These are phyloP conservation scores for Ustilago curta DNA, from an alignment of 1,284 basidiomycete species.

Conservation along the genomic window DNA sequence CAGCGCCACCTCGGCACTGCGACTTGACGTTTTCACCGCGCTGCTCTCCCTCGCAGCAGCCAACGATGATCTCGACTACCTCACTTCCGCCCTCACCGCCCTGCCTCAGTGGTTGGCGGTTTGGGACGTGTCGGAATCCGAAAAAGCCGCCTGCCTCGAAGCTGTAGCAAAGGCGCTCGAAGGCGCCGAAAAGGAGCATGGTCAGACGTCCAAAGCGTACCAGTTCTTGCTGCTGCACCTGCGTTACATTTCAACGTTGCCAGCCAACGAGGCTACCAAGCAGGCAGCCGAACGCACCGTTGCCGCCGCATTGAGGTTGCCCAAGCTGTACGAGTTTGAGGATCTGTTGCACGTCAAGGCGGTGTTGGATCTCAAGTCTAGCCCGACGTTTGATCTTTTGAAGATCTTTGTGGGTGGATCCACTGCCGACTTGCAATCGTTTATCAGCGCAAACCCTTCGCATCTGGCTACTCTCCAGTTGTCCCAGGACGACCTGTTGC, in stretches of 20 bases:
- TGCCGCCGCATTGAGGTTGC: slow-evolving; percentile 60
- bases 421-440: slow-evolving; percentile 48
- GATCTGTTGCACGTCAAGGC: slow-evolving; percentile 58
- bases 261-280: slow-evolving; percentile 16
- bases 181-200: slow-evolving; percentile 53
- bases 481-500: slow-evolving; percentile 38
- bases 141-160: slow-evolving; percentile 57
- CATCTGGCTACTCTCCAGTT: slow-evolving; percentile 52
- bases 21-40: slow-evolving; percentile 55
- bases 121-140: slow-evolving; percentile 55
- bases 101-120: slow-evolving; percentile 64
- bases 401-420: slow-evolving; percentile 63
- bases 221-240: slow-evolving; percentile 63
- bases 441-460: slow-evolving; percentile 24
- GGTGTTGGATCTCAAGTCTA: slow-evolving; percentile 48
- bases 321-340: slow-evolving; percentile 66
- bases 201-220: slow-evolving; percentile 55
- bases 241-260: slow-evolving; percentile 55
- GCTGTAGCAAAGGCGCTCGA: slow-evolving; percentile 58
- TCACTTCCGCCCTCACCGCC: slow-evolving; percentile 52
- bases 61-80: slow-evolving; percentile 66
- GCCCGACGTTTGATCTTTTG: slow-evolving; percentile 56
- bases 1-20: slow-evolving; percentile 51
- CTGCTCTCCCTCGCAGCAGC: slow-evolving; percentile 57
- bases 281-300: slow-evolving; percentile 57